These are phyloP conservation scores for Pyricularia sp. DNA, from an alignment of 2,329 filamentous ascomycete genomes.

Conservation along the genomic window DNA sequence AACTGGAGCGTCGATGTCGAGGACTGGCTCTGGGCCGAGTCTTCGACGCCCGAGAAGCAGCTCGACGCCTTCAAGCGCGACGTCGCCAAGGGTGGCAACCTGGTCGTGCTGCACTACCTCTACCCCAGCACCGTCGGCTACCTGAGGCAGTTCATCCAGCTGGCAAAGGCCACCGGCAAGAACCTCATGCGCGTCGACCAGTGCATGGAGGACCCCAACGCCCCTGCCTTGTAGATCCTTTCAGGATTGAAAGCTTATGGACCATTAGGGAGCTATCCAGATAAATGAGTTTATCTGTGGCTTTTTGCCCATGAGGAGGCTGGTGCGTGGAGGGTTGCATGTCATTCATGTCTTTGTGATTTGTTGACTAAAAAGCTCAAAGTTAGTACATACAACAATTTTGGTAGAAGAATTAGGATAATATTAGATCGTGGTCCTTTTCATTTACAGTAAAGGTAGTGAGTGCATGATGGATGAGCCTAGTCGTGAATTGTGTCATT, in stretches of 20 bases:
- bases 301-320: neutral
- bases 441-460: neutral
- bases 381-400: neutral
- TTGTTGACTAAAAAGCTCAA: neutral
- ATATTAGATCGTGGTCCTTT: neutral
- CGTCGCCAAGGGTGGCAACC: slow-evolving; percentile 45
- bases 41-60: slow-evolving; percentile 50
- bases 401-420: neutral
- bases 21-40: slow-evolving; percentile 56
- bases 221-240: slow-evolving; percentile 14
- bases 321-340: neutral
- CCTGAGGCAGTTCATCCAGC: slow-evolving; percentile 49
- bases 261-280: neutral
- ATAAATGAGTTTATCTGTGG: neutral
- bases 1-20: slow-evolving; percentile 60
- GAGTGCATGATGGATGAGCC: neutral
- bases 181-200: slow-evolving; percentile 26
- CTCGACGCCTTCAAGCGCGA: slow-evolving; percentile 51
- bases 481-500: neutral
- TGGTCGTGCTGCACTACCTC: slow-evolving; percentile 59
- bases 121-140: slow-evolving; percentile 51
- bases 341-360: neutral
- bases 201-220: slow-evolving; percentile 22
- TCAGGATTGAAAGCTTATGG: neutral
- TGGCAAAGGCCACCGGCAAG: slow-evolving; percentile 51